Evolutionary conservation across 2,329 filamentous ascomycete genomes (phyloP).

Genomic region (Diaporthe vexans): DNA sequence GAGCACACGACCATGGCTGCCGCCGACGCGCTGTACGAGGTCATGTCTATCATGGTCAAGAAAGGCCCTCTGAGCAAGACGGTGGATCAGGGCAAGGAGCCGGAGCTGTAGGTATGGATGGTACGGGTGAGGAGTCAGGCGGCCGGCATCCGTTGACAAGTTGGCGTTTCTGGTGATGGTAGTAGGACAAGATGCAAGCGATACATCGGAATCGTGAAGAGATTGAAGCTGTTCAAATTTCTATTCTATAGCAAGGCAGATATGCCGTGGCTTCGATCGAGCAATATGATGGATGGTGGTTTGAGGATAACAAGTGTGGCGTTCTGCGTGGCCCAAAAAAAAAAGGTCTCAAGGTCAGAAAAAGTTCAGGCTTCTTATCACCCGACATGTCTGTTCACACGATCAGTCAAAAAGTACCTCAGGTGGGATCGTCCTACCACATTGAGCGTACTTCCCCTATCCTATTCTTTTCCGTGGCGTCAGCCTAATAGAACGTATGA

Average conservation of each 20-base stretch:
- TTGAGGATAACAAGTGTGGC: neutral
- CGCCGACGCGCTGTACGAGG: conserved; percentile 79
- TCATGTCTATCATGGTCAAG: conserved; percentile 88
- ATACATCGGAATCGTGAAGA: neutral
- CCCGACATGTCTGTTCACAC: no score
- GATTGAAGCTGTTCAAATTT: neutral
- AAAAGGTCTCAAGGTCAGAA: no score
- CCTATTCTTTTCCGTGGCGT: neutral
- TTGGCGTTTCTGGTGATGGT: neutral
- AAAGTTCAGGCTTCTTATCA: no score
- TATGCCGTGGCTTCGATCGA: neutral
- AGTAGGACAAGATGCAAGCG: neutral
- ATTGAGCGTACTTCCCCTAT: no score
- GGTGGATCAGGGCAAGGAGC: conserved; percentile 38
- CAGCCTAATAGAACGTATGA: neutral
- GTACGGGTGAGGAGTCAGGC: no score
- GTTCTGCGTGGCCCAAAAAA: neutral
- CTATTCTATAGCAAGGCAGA: neutral
- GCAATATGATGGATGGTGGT: neutral
- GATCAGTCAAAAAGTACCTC: no score
- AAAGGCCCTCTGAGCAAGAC: conserved; percentile 67
- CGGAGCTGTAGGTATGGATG: conserved; percentile 40
- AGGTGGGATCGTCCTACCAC: no score
- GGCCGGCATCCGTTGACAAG: neutral
- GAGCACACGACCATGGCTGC: conserved; percentile 82